Percentiles rank a stretch among this genome's conserved stretches.
Evolutionary conservation across 2,329 filamentous ascomycete genomes (phyloP).

Genomic region (Clonostachys chloroleuca): DNA sequence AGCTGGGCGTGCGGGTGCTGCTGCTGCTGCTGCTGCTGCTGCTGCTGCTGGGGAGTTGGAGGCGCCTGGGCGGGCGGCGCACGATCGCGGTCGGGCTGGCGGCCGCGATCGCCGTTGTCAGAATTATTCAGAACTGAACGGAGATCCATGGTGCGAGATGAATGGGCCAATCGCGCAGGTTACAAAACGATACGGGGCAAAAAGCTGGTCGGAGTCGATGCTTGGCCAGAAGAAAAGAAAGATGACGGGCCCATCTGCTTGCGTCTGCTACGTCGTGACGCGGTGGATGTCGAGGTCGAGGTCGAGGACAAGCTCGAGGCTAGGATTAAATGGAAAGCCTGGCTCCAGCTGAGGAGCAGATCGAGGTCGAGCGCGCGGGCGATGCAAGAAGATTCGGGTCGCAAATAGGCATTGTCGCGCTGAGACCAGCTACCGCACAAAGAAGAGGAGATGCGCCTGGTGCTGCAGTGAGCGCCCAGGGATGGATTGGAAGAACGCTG

Average conservation of each 20-base stretch:
- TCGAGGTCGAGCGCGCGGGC: background rate
- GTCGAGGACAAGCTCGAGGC: background rate
- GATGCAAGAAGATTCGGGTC: constrained; percentile 6
- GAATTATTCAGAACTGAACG: constrained; percentile 49
- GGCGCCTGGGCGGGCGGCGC: constrained; percentile 22
- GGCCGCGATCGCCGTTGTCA: constrained; percentile 32
- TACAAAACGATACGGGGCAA: background rate
- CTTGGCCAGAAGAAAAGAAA: no score
- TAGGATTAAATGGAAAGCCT: background rate
- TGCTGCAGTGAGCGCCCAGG: no score
- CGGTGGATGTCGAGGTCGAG: background rate
- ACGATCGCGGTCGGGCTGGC: background rate
- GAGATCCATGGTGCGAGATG: constrained; percentile 39
- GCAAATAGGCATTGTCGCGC: constrained; percentile 15
- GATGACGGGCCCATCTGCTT: no score
- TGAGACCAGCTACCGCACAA: background rate
- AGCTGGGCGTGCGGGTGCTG: constrained; percentile 17
- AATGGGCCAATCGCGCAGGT: background rate
- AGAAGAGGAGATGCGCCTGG: background rate
- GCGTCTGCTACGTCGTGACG: background rate
- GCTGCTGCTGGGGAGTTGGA: constrained; percentile 21
- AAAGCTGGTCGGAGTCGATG: no score
- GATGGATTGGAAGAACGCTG: no score
- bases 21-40: constrained; percentile 16
- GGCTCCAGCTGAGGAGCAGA: background rate